These are phyloP conservation scores for Termitomyces sp. DNA, from an alignment of 1,284 basidiomycete species.

Conservation along the genomic window DNA sequence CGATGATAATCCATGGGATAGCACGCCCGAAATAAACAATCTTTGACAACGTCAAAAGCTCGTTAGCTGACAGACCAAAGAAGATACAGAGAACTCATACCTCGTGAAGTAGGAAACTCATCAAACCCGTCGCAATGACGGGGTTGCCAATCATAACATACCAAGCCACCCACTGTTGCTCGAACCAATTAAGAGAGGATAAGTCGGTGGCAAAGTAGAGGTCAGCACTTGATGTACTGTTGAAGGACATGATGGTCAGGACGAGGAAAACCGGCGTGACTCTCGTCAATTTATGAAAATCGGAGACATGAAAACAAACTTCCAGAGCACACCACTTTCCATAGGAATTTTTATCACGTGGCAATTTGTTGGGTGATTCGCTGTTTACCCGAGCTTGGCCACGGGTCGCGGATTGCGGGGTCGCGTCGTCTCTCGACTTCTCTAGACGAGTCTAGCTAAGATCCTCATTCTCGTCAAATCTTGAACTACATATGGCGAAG, in stretches of 20 bases:
- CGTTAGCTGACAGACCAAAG: neutral
- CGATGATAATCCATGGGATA: slow-evolving; percentile 95
- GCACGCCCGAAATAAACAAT: slow-evolving; percentile 96
- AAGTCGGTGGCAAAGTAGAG: slow-evolving; percentile 64
- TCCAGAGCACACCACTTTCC: slow-evolving; percentile 17
- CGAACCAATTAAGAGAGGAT: slow-evolving; percentile 65
- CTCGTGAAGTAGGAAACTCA: slow-evolving; percentile 94
- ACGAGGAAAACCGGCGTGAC: slow-evolving; percentile 5
- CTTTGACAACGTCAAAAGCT: slow-evolving; percentile 32
- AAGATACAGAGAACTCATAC: slow-evolving; percentile 37
- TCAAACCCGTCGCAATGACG: slow-evolving; percentile 88
- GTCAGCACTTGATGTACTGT: slow-evolving; percentile 30
- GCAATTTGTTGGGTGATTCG: slow-evolving; percentile 2
- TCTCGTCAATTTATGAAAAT: slow-evolving; percentile 10
- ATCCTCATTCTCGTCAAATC: neutral
- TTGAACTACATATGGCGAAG: slow-evolving; percentile 12
- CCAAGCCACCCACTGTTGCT: slow-evolving; percentile 79
- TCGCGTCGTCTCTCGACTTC: neutral
- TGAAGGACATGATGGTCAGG: slow-evolving; percentile 24
- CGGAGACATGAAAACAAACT: neutral
- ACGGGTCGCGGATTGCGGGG: no score
- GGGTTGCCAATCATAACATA: slow-evolving; percentile 89
- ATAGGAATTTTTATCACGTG: slow-evolving; percentile 12
- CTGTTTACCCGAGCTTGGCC: neutral
- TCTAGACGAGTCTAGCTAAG: neutral